Evolutionary conservation across 495 filamentous ascomycete genomes (phyloP).

Genomic region (Astrothelium subdiscretum): DNA sequence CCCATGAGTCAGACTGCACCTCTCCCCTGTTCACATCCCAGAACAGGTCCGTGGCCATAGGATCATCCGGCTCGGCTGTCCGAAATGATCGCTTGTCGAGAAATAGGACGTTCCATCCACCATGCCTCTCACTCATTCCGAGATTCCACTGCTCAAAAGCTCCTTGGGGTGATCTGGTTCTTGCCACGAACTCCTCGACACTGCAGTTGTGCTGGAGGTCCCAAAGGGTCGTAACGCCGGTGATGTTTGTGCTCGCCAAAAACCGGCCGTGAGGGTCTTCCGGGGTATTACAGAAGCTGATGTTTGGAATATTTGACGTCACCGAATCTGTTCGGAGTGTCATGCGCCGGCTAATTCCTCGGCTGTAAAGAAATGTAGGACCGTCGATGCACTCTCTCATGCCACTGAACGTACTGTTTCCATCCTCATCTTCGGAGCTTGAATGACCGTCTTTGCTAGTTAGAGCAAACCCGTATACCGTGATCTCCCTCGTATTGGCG

Average conservation of each 20-base stretch:
- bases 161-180: neutral
- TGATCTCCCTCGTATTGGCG: slow-evolving; percentile 55
- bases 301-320: slow-evolving; percentile 58
- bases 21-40: neutral
- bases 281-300: slow-evolving; percentile 60
- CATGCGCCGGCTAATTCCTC: neutral
- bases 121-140: neutral
- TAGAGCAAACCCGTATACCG: slow-evolving; percentile 64
- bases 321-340: neutral
- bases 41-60: neutral
- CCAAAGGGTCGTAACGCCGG: slow-evolving; percentile 53
- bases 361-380: neutral
- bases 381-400: neutral
- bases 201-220: slow-evolving; percentile 42
- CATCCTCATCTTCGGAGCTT: neutral
- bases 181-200: neutral
- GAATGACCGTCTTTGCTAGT: slow-evolving; percentile 19
- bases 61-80: neutral
- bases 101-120: slow-evolving; percentile 25
- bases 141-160: neutral
- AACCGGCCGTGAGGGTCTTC: slow-evolving; percentile 51
- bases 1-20: neutral
- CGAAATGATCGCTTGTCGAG: slow-evolving; percentile 25
- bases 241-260: slow-evolving; percentile 66
- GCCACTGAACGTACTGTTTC: neutral